phyloP scores from a whole-genome alignment of 257 asterid genomes.

The Solanum gracilifrons region DNA sequence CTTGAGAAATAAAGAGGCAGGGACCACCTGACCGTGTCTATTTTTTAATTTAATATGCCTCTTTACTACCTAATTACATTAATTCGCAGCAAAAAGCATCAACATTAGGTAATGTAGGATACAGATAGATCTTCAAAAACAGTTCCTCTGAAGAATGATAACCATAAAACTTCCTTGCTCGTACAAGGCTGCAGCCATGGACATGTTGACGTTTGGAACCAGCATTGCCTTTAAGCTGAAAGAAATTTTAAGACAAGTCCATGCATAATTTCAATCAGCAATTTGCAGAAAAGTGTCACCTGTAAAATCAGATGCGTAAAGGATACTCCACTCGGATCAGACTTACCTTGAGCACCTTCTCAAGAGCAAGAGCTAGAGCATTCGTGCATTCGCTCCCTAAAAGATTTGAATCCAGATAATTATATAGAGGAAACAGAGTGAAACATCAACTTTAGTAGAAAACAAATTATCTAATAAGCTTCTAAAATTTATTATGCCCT shows the following conservation, averaged over 20 bases:
- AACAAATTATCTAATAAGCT: background rate
- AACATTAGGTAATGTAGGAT: slow-evolving; percentile 32
- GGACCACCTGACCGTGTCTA: background rate
- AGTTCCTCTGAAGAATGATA: slow-evolving; percentile 83
- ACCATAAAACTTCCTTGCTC: slow-evolving; percentile 83
- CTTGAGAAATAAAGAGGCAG: background rate
- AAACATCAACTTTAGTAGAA: background rate
- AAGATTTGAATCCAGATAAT: slow-evolving; percentile 7
- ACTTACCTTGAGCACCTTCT: slow-evolving; percentile 76
- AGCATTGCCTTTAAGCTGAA: slow-evolving; percentile 70
- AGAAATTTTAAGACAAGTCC: slow-evolving; percentile 5
- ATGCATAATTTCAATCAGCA: slow-evolving; percentile 7
- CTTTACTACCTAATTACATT: background rate
- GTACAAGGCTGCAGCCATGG: slow-evolving; percentile 73
- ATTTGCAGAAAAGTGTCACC: background rate
- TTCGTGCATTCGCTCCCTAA: slow-evolving; percentile 45
- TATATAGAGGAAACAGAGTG: slow-evolving; percentile 2
- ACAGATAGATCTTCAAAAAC: slow-evolving; percentile 87
- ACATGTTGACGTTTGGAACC: slow-evolving; percentile 88
- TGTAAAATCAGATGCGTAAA: background rate
- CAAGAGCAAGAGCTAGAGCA: slow-evolving; percentile 58
- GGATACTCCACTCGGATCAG: background rate
- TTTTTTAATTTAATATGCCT: background rate
- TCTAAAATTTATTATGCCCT: background rate
- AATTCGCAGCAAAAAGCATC: background rate